Base-by-base conservation (phyloP, 2,329 filamentous ascomycete genomes). In the Phaeosphaeriaceae sp. region DNA sequence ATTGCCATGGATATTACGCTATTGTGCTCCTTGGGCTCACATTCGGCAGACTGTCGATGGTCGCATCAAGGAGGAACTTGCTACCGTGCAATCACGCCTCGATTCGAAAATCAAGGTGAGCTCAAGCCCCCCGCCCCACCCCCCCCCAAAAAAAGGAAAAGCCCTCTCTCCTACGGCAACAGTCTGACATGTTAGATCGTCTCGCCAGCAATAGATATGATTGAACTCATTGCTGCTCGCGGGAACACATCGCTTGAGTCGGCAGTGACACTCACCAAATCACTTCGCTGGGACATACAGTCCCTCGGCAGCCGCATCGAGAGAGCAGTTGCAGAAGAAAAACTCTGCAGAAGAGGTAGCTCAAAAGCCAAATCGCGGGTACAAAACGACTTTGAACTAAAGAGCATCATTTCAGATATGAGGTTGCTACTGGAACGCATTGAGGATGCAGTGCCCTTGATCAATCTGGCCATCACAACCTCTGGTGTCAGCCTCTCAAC, bases 401-500 rank as follows among this genome's bases (percentile, higher is more conserved):
- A 83, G 43, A 75, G 77, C 32, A 89, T 97, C 56, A 84, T 93
- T 43, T 68, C 76, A 9, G 89, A 92, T 37, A 93, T 96, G 65
- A 89, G 87, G 66, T 80, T 77, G 11, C 76, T 99, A 2, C 81
- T 97, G 2, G 76, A 78, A 9, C 85, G 88, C 7, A 96, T 99
- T 54, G 93, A 97, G 70, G 88, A 94, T 71, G 89, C 93, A 11
- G 90, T 97, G 9, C 93, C 93, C 0, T 79, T 96, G 3, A 88
- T 99, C 69, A 96, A 94, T 63, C 81, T 99, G 21, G 94, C 94
- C 46, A 96, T 99, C 58, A 94, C 91, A 1, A 93, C 92, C 1
- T 97, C 93, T 1, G 94, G 94, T 0, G 92, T 93, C 47, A 95
- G 85, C 49, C 79, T 97, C 23, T 91, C 90, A 0, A 89, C 89